Conservation (phyloP, 345 rosid genomes). For the Syzygium aromaticum region DNA sequence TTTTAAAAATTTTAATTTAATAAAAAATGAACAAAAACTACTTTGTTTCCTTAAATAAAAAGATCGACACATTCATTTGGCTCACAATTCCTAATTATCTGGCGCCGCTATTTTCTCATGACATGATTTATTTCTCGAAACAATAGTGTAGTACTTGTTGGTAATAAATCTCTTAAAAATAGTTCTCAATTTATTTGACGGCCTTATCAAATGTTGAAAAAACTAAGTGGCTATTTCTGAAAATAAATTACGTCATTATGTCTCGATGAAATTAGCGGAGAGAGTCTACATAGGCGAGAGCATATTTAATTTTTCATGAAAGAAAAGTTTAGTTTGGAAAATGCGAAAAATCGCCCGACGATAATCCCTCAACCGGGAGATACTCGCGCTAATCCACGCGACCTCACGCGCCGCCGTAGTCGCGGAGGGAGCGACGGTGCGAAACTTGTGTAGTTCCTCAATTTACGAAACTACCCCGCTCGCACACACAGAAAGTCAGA, state of each 20-base stretch:
- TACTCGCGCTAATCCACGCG: not conserved
- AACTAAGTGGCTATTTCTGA: too few relatives aligned
- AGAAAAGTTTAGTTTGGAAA: not conserved
- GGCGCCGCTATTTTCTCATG: not conserved
- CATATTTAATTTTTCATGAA: not conserved
- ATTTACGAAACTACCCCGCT: not conserved
- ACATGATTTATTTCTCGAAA: too few relatives aligned
- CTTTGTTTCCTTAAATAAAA: not conserved
- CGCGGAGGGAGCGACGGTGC: not conserved
- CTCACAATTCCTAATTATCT: too few relatives aligned
- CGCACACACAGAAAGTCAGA: not conserved
- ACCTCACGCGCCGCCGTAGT: not conserved
- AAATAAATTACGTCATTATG: not conserved
- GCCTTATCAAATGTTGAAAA: not conserved
- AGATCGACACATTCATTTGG: not conserved
- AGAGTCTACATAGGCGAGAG: not conserved
- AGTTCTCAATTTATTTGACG: not conserved
- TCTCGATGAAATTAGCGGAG: not conserved
- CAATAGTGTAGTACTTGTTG: not conserved
- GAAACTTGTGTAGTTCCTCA: too few relatives aligned
- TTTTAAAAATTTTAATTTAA: not conserved
- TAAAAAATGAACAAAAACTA: too few relatives aligned
- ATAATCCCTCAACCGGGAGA: not conserved
- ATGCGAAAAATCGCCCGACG: not conserved
- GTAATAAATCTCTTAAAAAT: not conserved